phyloP scores from a whole-genome alignment of 352 stramenopile genomes.

The Plasmopara muralis region DNA sequence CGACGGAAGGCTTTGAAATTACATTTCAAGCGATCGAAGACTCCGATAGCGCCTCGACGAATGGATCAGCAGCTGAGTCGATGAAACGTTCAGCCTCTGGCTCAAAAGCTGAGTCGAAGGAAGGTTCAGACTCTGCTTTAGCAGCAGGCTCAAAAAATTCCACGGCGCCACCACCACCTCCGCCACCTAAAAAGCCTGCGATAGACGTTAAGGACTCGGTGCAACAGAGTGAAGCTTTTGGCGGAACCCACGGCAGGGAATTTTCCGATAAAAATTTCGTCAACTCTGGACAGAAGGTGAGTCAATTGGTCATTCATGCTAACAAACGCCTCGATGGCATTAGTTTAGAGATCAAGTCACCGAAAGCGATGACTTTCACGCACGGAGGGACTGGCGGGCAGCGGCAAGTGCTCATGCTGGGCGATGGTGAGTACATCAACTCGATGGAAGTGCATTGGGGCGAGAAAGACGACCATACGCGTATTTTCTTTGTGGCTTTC shows the following conservation, averaged over 20 bases:
- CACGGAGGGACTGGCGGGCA: constrained; percentile 21
- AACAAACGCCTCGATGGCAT: constrained; percentile 19
- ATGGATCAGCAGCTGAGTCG: no score
- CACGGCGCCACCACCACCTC: no score
- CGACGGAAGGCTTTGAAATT: no score
- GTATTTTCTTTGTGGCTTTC: constrained; percentile 24
- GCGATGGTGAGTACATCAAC: constrained; percentile 14
- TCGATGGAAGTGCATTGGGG: constrained; percentile 28
- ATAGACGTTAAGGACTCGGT: no score
- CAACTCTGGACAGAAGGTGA: constrained; percentile 21
- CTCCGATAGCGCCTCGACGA: no score
- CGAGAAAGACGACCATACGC: constrained; percentile 13
- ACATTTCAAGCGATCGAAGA: no score
- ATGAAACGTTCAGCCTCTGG: no score
- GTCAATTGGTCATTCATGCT: constrained; percentile 15
- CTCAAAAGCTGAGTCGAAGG: no score
- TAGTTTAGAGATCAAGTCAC: constrained; percentile 11
- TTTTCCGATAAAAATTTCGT: constrained; percentile 25
- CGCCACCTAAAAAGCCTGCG: no score
- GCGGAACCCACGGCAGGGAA: constrained; percentile 16
- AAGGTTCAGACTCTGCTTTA: no score
- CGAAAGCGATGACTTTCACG: constrained; percentile 10
- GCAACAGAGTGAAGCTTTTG: constrained; percentile 15
- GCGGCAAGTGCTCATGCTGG: constrained; percentile 9
- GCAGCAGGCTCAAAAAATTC: no score